Evolutionary conservation across 1,284 basidiomycete genomes (phyloP), one percentile per base, ranked within the genome.

Genomic region (Rhodotorula sp.): DNA sequence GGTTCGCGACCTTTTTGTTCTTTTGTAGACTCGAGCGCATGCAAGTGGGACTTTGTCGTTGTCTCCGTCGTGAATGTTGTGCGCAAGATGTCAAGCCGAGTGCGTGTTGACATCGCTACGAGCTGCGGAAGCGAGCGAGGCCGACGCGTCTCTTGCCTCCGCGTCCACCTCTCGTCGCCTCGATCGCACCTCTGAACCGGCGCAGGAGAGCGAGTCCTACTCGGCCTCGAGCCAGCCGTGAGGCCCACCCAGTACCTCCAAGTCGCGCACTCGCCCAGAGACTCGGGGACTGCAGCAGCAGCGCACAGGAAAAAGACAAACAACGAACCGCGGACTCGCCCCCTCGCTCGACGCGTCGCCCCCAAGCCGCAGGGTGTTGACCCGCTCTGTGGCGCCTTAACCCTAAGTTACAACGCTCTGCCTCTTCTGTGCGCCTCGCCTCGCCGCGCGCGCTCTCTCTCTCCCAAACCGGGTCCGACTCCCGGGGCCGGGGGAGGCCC

Each of bases 321-420:
- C 24, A 53, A 54, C n/a, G 29, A 15, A 17, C 53, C n/a, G 26
- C 18, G 26, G 26, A 12, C 26, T n/a, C 8, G 17, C 26, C 60
- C 26, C 60, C 56, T 8, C 55, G 49, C 65, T 62, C 45, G 66
- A 30, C 66, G 66, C 66, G 66, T 67, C 66, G 66, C 66, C 66
- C 65, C 66, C 30, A 29, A 29, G 44, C 51, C 48, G 26, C 37
- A 42, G 12, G 8, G 33, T 33, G 24, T 45, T 0, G 26, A n/a
- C n/a, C 18, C 30, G 26, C 26, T 12, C 6, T 37, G 20, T 37
- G 61, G 60, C 54, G 60, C 66, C 53, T 61, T 67, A 67, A 67
- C 66, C 64, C 66, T 67, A 67, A 67, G 66, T 49, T 62, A 45
- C 66, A 44, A n/a, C 7, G 57, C 26, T 48, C 49, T 20, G 26